Base-by-base conservation (phyloP, 2,329 filamentous ascomycete genomes). In the Tolypocladium cylindrosporum region DNA sequence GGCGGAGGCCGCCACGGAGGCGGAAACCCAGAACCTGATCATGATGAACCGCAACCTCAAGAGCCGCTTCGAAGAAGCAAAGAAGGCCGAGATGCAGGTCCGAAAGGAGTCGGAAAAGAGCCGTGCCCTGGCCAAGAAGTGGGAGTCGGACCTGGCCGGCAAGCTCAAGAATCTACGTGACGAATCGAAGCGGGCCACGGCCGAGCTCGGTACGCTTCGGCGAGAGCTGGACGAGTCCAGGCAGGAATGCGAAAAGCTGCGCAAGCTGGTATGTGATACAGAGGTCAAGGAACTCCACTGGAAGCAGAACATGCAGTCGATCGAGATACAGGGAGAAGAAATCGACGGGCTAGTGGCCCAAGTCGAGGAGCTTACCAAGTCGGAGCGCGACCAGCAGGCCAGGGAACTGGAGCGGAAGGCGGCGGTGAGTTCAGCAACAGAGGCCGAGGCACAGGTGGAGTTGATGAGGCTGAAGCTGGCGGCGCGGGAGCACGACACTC, bases 1-100 rank as follows among this genome's bases (percentile, higher is more conserved):
- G 62, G 83, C 83, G 62, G 88, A 92, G 69, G 88, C 88, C 9
- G 88, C 89, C 1, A 87, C 84, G 1, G 90, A 93, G 68, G 89
- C 90, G 0, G 89, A 94, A 67, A 91, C 88, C 2, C 89, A 93
- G 63, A 91, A 91, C 56, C 74, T 94, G 4, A 83, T 93, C 62
- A 87, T 91, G 64, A 85, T 82, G 21, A 93, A 92, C 67, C 84
- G 88, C 21, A 84, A 84, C 24, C 74, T 93, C 37, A 90, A 87
- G 68, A 83, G 84, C 57, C 86, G 88, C 56, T 79, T 91, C 10
- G 85, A 88, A 57, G 88, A 90, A 58, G 85, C 87, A 1, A 89
- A 89, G 65, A 84, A 86, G 63, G 76, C 82, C 2, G 88, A 90
- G 69, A 77, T 83, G 60, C 86, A 89, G 66, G 80, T 87, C 55